Evolutionary conservation across 2,329 filamentous ascomycete species (phyloP), one percentile per base, ranked within the genome.

Genomic region (Penicillium sp.): DNA sequence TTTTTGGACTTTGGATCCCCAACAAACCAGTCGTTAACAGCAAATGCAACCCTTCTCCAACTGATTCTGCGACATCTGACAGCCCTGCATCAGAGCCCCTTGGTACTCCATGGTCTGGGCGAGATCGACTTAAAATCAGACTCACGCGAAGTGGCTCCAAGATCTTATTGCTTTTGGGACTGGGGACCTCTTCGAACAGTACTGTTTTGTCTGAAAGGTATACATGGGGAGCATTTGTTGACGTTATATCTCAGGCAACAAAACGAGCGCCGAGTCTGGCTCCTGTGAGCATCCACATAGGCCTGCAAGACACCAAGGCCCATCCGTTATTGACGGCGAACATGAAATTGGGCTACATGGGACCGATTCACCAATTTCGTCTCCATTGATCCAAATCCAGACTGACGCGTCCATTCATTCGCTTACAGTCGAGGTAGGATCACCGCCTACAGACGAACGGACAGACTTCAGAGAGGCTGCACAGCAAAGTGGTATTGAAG

Each of bases 101-200:
- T 31, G 34, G 38, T 35, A 39, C 10, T 11, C 41, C 45, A 10
- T 35, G 31, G 7, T 35, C 33, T 11, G 39, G 44, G 15, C 57
- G 44, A 31, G 52, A 56, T 31, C 54, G 52, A 17, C 50, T 66
- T 6, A 58, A 52, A 26, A 38, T 43, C 15, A 55, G 57, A 18
- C 37, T 67, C n/a, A 59, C 53, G 13, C 53, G 55, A 30, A 63
- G 59, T 38, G 56, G 64, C 25, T 64, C 62, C 8, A 64, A 56
- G 30, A 35, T 68, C 15, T 35, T 68, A 30, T 61, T 60, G 2
- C 54, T 66, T 35, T 42, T 68, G 17, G 59, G 58, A 8, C 35
- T 64, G 18, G 52, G 57, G 15, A 49, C 30, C 20, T 55, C 54
- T 11, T 53, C 46, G 3, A 54, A 49, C 12, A 48, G 61, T 63